phyloP scores from a whole-genome alignment of 2,329 filamentous ascomycete species.

The Monilinia laxa region DNA sequence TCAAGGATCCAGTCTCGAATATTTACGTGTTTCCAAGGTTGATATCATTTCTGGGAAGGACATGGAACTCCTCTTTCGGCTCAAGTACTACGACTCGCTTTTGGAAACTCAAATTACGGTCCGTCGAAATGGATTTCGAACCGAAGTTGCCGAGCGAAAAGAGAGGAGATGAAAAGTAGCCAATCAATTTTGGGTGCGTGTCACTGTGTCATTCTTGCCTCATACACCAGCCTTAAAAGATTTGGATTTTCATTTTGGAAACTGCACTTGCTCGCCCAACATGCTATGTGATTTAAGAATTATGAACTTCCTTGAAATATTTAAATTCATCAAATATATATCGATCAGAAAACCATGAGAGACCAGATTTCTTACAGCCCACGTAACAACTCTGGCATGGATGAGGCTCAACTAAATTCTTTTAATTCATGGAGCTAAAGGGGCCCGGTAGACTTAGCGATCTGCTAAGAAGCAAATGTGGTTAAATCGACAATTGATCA shows the following conservation, averaged over 20 bases:
- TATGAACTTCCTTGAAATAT: no score
- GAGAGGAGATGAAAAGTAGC: background rate
- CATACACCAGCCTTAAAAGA: background rate
- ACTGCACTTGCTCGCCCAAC: background rate
- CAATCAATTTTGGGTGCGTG: background rate
- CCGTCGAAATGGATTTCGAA: background rate
- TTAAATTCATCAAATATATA: no score
- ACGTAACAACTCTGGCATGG: no score
- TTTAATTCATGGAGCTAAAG: background rate
- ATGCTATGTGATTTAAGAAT: background rate
- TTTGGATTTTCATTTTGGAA: background rate
- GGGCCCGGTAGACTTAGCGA: background rate
- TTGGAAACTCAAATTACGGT: background rate
- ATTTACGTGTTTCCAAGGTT: background rate
- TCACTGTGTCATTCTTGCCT: background rate
- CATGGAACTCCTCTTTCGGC: background rate
- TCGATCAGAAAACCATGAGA: no score
- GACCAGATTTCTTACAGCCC: background rate
- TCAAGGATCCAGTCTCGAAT: background rate
- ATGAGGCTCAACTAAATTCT: background rate
- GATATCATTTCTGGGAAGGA: background rate
- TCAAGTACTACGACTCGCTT: background rate
- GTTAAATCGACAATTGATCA: no score
- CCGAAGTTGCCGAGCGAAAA: background rate
- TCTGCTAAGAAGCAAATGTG: background rate